Base-by-base conservation (phyloP, 1,139 yeast genomes). In the Trichomonascaceae sp. region DNA sequence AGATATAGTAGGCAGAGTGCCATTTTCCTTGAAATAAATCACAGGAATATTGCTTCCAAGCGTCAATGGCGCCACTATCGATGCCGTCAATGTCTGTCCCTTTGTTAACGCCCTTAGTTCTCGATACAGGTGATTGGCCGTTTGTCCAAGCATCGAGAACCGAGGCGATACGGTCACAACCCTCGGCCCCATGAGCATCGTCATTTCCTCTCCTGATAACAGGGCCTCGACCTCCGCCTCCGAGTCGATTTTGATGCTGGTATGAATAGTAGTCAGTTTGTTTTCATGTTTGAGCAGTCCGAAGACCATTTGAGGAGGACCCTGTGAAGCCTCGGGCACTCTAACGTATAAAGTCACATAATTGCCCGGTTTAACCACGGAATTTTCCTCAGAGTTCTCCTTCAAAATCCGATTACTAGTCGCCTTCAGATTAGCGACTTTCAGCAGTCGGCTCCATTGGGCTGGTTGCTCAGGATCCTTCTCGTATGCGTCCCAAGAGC, bases 161-260 rank as follows among this genome's bases (percentile, higher is more conserved):
- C 87, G 67, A 17, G 99, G 99, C 55, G 82, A 77, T 52, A 93
- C 86, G n/a, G 82, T 76, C 69, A 88, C 84, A 65, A 99, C 81
- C 70, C 99, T 83, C 52, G 93, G 89, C 20, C 99, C 99, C 66
- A 90, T 90, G 72, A 93, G 98, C 15, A 88, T 93, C 55, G 91
- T 76, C 59, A 95, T 74, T 18, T 83, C 73, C 50, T 87, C 95
- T 61, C 85, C 85, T 17, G 96, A 82, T 50, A 91, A 85, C 56
- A 93, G 78, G 30, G 99, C 96, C 27, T 39, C 45, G 56, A 82
- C 80, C 9, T 62, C 60, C 64, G 84, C 88, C 60, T 86, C 96
- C 70, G 91, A 95, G 90, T 96, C 90, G 43, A 95, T 80, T 62
- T 84, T 84, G 60, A 90, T 81, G 15, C 93, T 81, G 65, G 88